Conservation (phyloP, 2,329 filamentous ascomycete species). For the Sporothrix brasiliensis region DNA sequence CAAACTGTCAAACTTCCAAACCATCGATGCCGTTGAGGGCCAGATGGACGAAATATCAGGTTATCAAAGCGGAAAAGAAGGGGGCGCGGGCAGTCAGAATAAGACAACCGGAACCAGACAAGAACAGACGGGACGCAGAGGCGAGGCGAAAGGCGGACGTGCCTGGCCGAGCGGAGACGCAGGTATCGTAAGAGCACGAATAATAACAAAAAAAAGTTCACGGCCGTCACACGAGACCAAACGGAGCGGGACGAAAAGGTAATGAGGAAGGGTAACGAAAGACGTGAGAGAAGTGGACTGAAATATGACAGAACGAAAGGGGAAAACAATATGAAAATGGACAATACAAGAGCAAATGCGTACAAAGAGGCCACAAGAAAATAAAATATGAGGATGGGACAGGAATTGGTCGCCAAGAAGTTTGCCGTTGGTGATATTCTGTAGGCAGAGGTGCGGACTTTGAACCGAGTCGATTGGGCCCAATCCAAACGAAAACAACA, state of each 20-base stretch:
- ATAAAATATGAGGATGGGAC: not conserved
- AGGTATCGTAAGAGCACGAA: constrained; percentile 1
- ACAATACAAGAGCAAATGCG: not conserved
- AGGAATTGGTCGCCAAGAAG: constrained; percentile 8
- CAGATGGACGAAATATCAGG: not conserved
- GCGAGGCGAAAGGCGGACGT: not conserved
- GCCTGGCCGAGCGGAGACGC: constrained; percentile 4
- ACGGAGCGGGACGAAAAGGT: not conserved
- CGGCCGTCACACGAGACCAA: not conserved
- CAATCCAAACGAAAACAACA: not conserved
- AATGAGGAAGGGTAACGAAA: not conserved
- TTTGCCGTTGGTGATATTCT: constrained; percentile 3
- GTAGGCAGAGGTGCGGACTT: not conserved
- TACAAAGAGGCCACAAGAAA: not conserved
- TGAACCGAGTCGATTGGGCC: not conserved
- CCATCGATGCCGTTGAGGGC: not conserved
- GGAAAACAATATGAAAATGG: not conserved
- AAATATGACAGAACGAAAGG: not conserved
- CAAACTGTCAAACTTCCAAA: not conserved
- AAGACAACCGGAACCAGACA: constrained; percentile 9
- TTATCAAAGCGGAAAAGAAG: not conserved
- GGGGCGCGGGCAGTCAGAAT: not conserved
- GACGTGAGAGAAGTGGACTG: constrained; percentile 3
- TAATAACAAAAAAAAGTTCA: not conserved
- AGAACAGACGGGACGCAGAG: constrained; percentile 1